A percentile compares a stretch with the other conserved stretches of the same genome.
phyloP scores from a whole-genome alignment of 164 flowering plant species.

The Stephania japonica region DNA sequence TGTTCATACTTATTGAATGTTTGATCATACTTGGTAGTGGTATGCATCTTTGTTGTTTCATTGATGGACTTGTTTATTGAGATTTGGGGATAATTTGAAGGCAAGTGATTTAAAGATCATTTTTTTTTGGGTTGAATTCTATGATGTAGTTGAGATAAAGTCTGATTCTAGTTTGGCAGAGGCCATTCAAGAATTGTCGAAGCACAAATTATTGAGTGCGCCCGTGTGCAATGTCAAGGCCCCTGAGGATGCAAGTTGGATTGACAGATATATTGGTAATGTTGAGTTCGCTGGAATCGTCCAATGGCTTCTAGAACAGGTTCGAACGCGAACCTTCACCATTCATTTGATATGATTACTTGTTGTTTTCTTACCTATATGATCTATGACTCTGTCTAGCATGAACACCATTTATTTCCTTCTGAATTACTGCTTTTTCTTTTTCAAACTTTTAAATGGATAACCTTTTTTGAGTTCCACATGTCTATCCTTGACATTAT shows the following conservation, averaged over 20 bases:
- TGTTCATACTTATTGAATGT: not conserved
- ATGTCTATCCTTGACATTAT: not conserved
- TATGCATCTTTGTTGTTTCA: not conserved
- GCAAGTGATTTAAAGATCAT: not conserved
- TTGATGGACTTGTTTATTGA: not conserved
- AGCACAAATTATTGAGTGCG: conserved; percentile 75
- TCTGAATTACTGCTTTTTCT: not conserved
- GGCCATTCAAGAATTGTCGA: conserved; percentile 67
- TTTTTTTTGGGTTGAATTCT: conserved; percentile 5
- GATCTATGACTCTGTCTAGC: not conserved
- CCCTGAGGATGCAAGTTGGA: conserved; percentile 91
- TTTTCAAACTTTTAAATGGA: no score
- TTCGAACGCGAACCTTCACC: conserved; percentile 18
- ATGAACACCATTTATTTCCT: not conserved
- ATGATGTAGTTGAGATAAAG: conserved; percentile 71
- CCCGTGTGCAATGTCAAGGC: conserved; percentile 88
- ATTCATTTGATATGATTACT: not conserved
- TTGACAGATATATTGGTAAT: conserved; percentile 86
- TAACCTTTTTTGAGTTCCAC: no score
- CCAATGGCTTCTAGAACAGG: conserved; percentile 98
- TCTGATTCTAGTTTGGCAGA: conserved; percentile 83
- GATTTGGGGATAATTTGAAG: not conserved
- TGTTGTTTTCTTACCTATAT: not conserved
- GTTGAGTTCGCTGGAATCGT: conserved; percentile 94
- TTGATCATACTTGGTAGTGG: no score